Percentiles rank a stretch among this genome's conserved stretches.
Conservation (phyloP, 2,329 filamentous ascomycete genomes). For the Aspergillus oerlinghausenensis region DNA sequence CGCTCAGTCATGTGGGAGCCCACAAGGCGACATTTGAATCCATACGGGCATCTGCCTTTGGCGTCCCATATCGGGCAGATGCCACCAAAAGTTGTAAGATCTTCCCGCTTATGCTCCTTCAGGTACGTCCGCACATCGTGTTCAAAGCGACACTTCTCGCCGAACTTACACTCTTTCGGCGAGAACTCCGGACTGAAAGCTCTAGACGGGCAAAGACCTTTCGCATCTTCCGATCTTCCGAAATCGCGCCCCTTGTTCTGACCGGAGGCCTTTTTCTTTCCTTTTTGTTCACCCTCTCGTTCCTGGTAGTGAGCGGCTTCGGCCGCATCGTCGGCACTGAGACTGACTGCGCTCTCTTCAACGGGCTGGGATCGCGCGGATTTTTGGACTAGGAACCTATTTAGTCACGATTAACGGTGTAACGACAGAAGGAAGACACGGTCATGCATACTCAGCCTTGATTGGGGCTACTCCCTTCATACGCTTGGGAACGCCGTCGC, state of each 20-base stretch:
- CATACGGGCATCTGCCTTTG: conserved; percentile 71
- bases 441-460: conserved; percentile 61
- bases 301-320: conserved; percentile 51
- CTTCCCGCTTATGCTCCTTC: conserved; percentile 71
- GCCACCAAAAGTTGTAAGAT: conserved; percentile 70
- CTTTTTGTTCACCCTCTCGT: conserved; percentile 33
- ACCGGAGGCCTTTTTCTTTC: conserved; percentile 56
- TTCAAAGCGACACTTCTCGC: conserved; percentile 72
- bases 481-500: conserved; percentile 28
- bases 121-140: conserved; percentile 87
- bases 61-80: conserved; percentile 77
- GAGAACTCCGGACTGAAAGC: conserved; percentile 74
- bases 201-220: conserved; percentile 72
- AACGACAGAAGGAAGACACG: not conserved
- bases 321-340: conserved; percentile 58
- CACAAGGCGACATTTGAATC: conserved; percentile 93
- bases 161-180: conserved; percentile 68
- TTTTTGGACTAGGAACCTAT: conserved; percentile 30
- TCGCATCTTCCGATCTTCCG: conserved; percentile 70
- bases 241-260: conserved; percentile 83
- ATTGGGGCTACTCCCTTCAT: conserved; percentile 62
- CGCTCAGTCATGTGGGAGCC: conserved; percentile 80
- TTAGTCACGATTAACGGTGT: conserved; percentile 1
- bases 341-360: conserved; percentile 49
- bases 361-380: conserved; percentile 14